phyloP scores from a whole-genome alignment of 169 alveolate genomes.

The Eimeria tenella region DNA sequence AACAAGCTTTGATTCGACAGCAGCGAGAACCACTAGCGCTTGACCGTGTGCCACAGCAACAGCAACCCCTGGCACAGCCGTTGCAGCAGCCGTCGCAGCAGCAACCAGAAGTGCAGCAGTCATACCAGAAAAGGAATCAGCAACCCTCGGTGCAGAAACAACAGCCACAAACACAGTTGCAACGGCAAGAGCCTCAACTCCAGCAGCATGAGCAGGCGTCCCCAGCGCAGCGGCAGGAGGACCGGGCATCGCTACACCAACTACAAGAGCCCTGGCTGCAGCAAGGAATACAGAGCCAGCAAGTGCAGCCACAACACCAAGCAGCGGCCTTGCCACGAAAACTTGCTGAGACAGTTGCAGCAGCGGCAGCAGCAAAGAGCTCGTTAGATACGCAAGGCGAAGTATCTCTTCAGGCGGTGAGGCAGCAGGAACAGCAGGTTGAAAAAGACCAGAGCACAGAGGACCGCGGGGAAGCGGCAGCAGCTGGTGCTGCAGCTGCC shows the following conservation, averaged over 20 bases:
- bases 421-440: not conserved
- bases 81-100: not conserved
- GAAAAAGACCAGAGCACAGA: not conserved
- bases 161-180: not conserved
- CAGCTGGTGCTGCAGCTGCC: constrained; percentile 11
- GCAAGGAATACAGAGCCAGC: not conserved
- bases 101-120: not conserved
- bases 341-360: not conserved
- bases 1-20: not conserved
- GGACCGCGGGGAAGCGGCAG: constrained; percentile 20
- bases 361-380: not conserved
- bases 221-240: not conserved
- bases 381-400: not conserved
- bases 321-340: not conserved
- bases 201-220: not conserved
- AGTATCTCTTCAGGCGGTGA: not conserved
- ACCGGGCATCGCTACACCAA: not conserved
- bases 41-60: not conserved
- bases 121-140: not conserved
- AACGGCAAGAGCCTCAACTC: not conserved
- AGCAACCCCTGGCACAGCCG: not conserved
- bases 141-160: not conserved
- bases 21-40: not conserved
- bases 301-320: not conserved
- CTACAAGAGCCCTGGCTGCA: not conserved